Percentiles rank a stretch among this genome's conserved stretches.
These are phyloP conservation scores for Calonectria pseudoreteaudii DNA, from an alignment of 2,329 filamentous ascomycete species.

Conservation along the genomic window DNA sequence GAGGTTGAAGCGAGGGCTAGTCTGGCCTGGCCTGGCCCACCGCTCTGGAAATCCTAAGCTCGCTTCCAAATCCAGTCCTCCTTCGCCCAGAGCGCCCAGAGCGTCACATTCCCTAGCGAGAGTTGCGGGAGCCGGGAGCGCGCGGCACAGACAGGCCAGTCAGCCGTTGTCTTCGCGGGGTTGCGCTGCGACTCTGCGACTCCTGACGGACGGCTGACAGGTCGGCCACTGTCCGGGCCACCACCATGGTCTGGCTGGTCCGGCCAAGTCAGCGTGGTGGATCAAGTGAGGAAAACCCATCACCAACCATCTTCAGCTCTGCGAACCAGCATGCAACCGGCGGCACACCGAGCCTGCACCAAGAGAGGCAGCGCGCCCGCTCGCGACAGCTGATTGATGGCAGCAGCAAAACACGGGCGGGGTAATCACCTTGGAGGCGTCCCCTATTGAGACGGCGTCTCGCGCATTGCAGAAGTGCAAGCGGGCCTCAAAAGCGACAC, in stretches of 20 bases:
- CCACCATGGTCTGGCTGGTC: conserved; percentile 26
- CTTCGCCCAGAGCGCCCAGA: conserved; percentile 2
- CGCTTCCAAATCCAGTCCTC: background rate
- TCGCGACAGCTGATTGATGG: conserved; percentile 38
- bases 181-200: conserved; percentile 12
- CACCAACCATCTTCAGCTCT: conserved; percentile 38
- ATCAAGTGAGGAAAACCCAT: conserved; percentile 34
- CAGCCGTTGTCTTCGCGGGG: conserved; percentile 14
- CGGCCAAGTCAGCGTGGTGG: conserved; percentile 42
- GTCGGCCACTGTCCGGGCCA: conserved; percentile 34
- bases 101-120: conserved; percentile 24
- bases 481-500: conserved; percentile 29
- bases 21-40: conserved; percentile 22
- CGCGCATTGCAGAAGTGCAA: conserved; percentile 25
- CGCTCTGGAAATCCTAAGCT: background rate
- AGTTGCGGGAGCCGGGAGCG: conserved; percentile 29
- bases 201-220: conserved; percentile 20
- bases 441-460: conserved; percentile 17
- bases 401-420: conserved; percentile 23
- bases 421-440: conserved; percentile 27
- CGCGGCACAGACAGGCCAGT: conserved; percentile 20
- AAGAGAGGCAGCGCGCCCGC: conserved; percentile 28
- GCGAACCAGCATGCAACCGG: conserved; percentile 39
- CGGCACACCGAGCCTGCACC: conserved; percentile 43
- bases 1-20: conserved; percentile 10